Evolutionary conservation across 2,329 filamentous ascomycete species (phyloP), one percentile per base, ranked within the genome.

Genomic region (Blastomyces emzantsi): DNA sequence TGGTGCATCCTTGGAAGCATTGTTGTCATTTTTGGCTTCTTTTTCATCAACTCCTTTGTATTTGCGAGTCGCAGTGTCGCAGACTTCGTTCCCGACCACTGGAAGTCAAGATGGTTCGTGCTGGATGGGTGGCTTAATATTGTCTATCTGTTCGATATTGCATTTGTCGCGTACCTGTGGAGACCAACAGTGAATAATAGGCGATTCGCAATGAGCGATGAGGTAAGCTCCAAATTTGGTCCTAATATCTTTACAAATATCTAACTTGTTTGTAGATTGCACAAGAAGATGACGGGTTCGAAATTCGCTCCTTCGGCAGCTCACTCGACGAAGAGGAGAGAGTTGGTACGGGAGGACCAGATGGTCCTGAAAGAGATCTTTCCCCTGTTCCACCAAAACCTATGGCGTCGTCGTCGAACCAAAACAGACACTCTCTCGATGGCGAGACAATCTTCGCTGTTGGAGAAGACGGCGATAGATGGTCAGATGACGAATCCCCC

Each of bases 161-260:
- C 86, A 62, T 97, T 93, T 77, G 85, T 99, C 68, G 92, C 94
- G 28, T 99, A 97, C 75, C 83, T 99, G 62, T 99, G 94, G 94
- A 84, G 94, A 58, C 94, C 94, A 7, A 97, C 93, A 28, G 92
- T 90, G 61, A 97, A 99, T 78, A 99, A 99, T 79, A 85, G 92
- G 70, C 86, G 94, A 64, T 99, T 99, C 72, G 94, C 94, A 66
- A 99, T 99, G 94, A 96, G 90, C 78, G 94, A 99, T 72, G 94
- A 99, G 82, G 85, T 87, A 80, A 71, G 79, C 62, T 39, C 33
- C 19, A n/a, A 8, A 11, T 33, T 33, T 43, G 47, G 36, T 60
- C 28, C 36, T 33, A 43, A 45, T 22, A 49, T 13, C 11, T 15
- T 28, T 49, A 55, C 8, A 43, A 28, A 60, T 33, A 41, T 57